Conservation (phyloP, 2,329 filamentous ascomycete genomes). For the Phaeosphaeriaceae sp. region DNA sequence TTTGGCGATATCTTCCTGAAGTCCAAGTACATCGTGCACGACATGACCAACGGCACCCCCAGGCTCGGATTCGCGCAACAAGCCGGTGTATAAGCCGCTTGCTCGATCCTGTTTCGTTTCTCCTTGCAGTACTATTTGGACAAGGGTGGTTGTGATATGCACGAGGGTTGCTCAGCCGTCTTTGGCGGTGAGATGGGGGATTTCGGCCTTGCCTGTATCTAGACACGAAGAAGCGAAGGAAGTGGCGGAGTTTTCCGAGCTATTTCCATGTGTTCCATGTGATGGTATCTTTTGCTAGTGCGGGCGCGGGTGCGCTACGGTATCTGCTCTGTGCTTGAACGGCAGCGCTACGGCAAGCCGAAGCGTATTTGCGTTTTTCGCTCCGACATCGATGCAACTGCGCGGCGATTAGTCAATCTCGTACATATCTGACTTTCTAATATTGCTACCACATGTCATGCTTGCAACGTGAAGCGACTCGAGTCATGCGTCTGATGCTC, state of each 20-base stretch:
- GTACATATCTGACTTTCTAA: background rate
- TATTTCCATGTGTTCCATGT: background rate
- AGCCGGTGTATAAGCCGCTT: conserved; percentile 27
- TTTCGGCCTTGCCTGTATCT: background rate
- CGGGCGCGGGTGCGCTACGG: conserved; percentile 3
- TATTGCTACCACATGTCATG: background rate
- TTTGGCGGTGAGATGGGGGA: background rate
- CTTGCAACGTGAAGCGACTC: background rate
- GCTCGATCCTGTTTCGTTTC: background rate
- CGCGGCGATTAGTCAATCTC: background rate
- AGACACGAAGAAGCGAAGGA: background rate
- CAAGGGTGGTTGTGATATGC: background rate
- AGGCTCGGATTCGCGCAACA: conserved; percentile 55
- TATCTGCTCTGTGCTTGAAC: background rate
- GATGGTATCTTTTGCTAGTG: background rate
- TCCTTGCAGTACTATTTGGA: background rate
- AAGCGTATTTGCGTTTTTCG: background rate
- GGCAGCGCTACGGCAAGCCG: conserved; percentile 12
- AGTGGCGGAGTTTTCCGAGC: background rate
- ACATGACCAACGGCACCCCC: conserved; percentile 39
- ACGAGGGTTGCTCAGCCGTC: background rate
- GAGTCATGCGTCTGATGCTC: background rate
- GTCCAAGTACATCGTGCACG: conserved; percentile 73
- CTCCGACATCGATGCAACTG: background rate
- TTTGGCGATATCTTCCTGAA: conserved; percentile 83